Evolutionary conservation across 352 stramenopile species (phyloP).

Genomic region (Pythium graminicola): DNA sequence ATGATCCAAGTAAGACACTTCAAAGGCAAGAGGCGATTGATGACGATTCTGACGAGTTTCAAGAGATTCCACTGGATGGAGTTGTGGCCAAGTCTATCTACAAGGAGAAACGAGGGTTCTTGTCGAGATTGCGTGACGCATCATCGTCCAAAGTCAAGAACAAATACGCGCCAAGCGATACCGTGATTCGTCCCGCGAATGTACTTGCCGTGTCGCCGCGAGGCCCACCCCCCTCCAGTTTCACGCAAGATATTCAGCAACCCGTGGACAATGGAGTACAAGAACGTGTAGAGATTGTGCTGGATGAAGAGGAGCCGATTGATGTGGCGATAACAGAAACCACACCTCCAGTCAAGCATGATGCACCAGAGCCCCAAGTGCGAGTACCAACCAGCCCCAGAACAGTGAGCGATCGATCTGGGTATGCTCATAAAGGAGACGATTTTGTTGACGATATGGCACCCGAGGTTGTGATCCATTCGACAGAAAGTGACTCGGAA

Average conservation of each 20-base stretch:
- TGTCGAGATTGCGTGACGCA: conserved; percentile 29
- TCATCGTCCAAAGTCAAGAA: conserved; percentile 16
- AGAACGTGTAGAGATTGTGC: conserved; percentile 17
- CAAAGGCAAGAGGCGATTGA: no score
- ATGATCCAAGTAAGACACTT: no score
- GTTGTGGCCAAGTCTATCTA: conserved; percentile 69
- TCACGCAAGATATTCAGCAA: no score
- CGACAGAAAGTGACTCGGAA: conserved; percentile 54
- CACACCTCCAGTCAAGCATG: not conserved
- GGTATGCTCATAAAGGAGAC: conserved; percentile 11
- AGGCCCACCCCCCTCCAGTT: no score
- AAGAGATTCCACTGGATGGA: conserved; percentile 24
- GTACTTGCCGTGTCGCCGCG: no score
- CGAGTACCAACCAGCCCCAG: no score
- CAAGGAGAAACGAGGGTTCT: conserved; percentile 39
- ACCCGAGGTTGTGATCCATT: conserved; percentile 70
- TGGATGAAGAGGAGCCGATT: conserved; percentile 48
- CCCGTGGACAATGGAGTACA: not conserved
- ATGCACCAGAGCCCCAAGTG: not conserved
- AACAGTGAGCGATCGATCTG: not conserved
- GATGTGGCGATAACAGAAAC: conserved; percentile 37
- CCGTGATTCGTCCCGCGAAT: no score
- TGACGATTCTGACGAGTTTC: conserved; percentile 28
- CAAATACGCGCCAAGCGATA: conserved; percentile 26
- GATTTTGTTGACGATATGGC: conserved; percentile 21